Evolutionary conservation across 495 filamentous ascomycete genomes (phyloP).

Genomic region (Echria macrotheca): DNA sequence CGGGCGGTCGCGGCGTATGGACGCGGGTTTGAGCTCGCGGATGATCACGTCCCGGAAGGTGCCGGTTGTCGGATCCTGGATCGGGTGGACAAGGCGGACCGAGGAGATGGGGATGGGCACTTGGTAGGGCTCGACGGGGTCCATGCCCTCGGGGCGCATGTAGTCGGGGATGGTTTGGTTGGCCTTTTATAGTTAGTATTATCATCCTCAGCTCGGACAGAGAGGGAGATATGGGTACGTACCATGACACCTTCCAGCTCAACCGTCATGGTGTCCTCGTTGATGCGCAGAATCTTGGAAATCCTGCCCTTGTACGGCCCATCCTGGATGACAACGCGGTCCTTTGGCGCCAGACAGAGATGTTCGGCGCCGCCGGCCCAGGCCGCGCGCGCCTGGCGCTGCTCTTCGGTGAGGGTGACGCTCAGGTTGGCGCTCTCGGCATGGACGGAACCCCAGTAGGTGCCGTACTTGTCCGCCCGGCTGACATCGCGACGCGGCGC

Average conservation of each 20-base stretch:
- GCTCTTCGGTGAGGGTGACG: conserved; percentile 12
- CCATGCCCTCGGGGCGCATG: conserved; percentile 37
- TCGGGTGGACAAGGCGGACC: conserved; percentile 74
- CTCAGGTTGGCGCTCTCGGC: conserved; percentile 24
- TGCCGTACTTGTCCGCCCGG: conserved; percentile 30
- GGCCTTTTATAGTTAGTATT: conserved; percentile 37
- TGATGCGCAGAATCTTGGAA: conserved; percentile 56
- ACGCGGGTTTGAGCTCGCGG: conserved; percentile 52
- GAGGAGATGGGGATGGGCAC: conserved; percentile 57
- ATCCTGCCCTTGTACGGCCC: conserved; percentile 80
- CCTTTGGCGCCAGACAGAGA: conserved; percentile 60
- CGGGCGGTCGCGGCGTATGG: conserved; percentile 40
- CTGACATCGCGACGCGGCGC: conserved; percentile 67
- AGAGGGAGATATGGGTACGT: conserved; percentile 20
- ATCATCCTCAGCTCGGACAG: too few relatives aligned
- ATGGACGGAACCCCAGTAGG: conserved; percentile 23
- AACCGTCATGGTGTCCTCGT: conserved; percentile 52
- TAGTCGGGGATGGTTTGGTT: conserved; percentile 54
- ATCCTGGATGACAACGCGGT: conserved; percentile 72
- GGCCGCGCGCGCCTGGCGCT: conserved; percentile 28
- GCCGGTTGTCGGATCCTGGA: conserved; percentile 59
- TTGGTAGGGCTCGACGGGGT: conserved; percentile 40
- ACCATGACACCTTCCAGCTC: conserved; percentile 64
- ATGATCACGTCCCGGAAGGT: conserved; percentile 66
- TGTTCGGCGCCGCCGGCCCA: conserved; percentile 51